Evolutionary conservation across 495 filamentous ascomycete genomes (phyloP).

Genomic region (Podospora conica): DNA sequence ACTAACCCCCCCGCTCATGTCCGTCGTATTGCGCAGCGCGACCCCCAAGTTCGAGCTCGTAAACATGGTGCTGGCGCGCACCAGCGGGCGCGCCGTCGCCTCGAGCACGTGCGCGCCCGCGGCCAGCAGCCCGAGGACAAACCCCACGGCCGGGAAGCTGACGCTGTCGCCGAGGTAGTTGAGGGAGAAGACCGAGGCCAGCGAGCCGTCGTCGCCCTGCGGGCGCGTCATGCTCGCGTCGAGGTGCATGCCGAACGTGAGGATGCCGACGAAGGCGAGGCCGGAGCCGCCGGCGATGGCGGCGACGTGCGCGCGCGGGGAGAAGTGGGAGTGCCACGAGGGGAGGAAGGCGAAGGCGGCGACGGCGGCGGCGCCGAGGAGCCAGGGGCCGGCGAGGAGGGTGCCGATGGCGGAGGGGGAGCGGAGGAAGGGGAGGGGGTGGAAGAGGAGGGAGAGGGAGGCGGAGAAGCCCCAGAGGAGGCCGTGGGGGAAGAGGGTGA

Average conservation of each 20-base stretch:
- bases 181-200: constrained; percentile 21
- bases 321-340: constrained; percentile 23
- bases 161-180: constrained; percentile 24
- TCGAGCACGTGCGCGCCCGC: constrained; percentile 30
- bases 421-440: constrained; percentile 38
- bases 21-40: constrained; percentile 34
- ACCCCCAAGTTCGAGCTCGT: constrained; percentile 35
- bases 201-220: constrained; percentile 3
- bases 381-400: constrained; percentile 38
- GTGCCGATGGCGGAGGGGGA: constrained; percentile 33
- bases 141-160: constrained; percentile 32
- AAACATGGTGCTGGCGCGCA: constrained; percentile 37
- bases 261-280: constrained; percentile 34
- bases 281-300: constrained; percentile 29
- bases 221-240: constrained; percentile 30
- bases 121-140: constrained; percentile 38
- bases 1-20: constrained; percentile 35
- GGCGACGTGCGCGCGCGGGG: constrained; percentile 22
- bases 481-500: constrained; percentile 36
- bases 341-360: constrained; percentile 20
- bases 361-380: constrained; percentile 29
- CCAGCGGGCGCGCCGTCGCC: constrained; percentile 29
- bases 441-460: constrained; percentile 43
- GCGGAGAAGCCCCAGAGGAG: constrained; percentile 37
- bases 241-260: constrained; percentile 38